phyloP scores from a whole-genome alignment of 225 moss, liverwort and hornwort species.

The Physcomitrellopsis africana region DNA sequence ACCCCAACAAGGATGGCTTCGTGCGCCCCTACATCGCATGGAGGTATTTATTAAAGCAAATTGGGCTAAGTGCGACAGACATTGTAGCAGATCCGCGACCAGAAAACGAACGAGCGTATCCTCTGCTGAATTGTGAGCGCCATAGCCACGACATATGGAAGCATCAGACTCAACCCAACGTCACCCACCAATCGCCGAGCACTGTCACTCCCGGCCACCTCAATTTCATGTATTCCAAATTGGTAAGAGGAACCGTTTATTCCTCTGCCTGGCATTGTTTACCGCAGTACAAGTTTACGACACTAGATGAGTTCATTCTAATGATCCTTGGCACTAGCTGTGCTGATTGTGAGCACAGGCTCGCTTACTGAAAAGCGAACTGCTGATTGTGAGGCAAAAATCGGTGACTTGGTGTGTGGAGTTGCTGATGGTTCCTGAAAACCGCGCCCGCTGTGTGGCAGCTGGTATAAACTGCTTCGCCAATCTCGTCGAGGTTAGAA shows the following conservation, averaged over 20 bases:
- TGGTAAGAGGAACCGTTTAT: slow-evolving; percentile 38
- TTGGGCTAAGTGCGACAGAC: slow-evolving; percentile 50
- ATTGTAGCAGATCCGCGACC: slow-evolving; percentile 45
- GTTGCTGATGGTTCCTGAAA: slow-evolving; percentile 70
- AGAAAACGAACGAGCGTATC: slow-evolving; percentile 64
- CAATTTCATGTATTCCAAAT: slow-evolving; percentile 93
- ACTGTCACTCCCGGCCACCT: slow-evolving; percentile 73
- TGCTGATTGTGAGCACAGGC: slow-evolving; percentile 40
- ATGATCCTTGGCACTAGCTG: background rate
- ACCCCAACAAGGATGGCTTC: slow-evolving; percentile 36
- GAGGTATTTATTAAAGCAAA: slow-evolving; percentile 64
- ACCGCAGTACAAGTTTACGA: background rate
- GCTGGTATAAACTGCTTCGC: slow-evolving; percentile 54
- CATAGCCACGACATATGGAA: slow-evolving; percentile 60
- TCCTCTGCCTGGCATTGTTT: background rate
- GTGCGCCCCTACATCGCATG: slow-evolving; percentile 63
- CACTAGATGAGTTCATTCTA: too few relatives aligned
- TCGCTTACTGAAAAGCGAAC: slow-evolving; percentile 56
- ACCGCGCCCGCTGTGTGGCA: slow-evolving; percentile 74
- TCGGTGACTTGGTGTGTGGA: slow-evolving; percentile 86
- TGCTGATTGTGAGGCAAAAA: slow-evolving; percentile 72
- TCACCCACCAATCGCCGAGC: slow-evolving; percentile 55
- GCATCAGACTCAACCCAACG: slow-evolving; percentile 58
- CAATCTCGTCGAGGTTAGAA: background rate
- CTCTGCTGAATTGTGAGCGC: slow-evolving; percentile 73